These are phyloP conservation scores for Ceratocystis destructans DNA, from an alignment of 2,329 filamentous ascomycete genomes.

Conservation along the genomic window DNA sequence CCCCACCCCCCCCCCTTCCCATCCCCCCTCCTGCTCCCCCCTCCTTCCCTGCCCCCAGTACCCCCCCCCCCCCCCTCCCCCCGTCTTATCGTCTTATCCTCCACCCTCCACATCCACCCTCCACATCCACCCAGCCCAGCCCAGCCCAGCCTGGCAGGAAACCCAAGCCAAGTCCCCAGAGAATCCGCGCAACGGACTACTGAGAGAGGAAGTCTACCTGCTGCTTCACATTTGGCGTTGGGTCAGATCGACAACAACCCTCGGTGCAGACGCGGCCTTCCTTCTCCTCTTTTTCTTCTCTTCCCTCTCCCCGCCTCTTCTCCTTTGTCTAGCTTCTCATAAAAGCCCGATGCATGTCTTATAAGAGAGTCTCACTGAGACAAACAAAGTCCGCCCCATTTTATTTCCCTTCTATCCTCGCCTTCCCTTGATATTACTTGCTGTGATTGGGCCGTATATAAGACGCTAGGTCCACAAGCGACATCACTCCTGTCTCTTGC, in stretches of 20 bases:
- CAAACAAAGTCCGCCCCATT: not conserved
- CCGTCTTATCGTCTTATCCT: not conserved
- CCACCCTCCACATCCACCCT: not conserved
- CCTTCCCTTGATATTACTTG: not conserved
- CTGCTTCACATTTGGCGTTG: not conserved
- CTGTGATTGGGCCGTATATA: conserved; percentile 1
- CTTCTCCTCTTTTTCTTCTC: not conserved
- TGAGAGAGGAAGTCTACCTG: no score
- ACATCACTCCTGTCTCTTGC: not conserved
- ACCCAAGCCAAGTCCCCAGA: no score
- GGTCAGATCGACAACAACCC: not conserved
- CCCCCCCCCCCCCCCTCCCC: no score
- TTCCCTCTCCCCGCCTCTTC: not conserved
- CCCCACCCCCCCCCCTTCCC: no score
- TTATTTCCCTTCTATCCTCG: not conserved
- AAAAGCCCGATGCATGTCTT: conserved; percentile 5
- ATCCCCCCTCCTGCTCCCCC: no score
- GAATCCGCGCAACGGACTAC: no score
- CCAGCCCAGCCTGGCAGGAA: no score
- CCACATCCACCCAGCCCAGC: no score
- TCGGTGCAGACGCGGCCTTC: not conserved
- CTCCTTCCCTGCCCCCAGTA: no score
- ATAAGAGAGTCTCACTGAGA: conserved; percentile 8
- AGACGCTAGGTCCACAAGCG: not conserved
- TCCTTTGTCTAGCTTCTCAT: not conserved